Evolutionary conservation across 306 rosid species (phyloP).

Genomic region (Comarum palustre): DNA sequence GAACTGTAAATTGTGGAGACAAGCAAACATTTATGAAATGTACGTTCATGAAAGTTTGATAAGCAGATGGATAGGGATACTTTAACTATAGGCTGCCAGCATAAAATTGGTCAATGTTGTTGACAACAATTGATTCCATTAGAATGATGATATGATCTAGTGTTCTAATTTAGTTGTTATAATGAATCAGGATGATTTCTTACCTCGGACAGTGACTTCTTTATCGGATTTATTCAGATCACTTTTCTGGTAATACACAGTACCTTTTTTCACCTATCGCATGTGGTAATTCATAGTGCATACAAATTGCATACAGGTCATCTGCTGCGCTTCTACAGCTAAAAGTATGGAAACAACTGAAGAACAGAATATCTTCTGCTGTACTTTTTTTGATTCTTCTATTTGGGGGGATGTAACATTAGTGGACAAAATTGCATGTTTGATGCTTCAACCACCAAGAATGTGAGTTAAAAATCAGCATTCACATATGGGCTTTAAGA

Average conservation of each 20-base stretch:
- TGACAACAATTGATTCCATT: background rate
- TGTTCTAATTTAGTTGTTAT: slow-evolving; percentile 20
- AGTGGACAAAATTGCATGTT: background rate
- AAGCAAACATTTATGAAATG: background rate
- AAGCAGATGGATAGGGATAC: background rate
- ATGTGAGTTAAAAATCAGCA: background rate
- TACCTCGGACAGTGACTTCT: slow-evolving; percentile 82
- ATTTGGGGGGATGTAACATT: background rate
- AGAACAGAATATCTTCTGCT: background rate
- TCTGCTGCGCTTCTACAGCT: background rate
- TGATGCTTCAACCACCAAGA: background rate
- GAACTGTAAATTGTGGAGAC: slow-evolving; percentile 10
- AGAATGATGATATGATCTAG: slow-evolving; percentile 25
- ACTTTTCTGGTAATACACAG: slow-evolving; percentile 68
- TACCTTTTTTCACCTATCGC: slow-evolving; percentile 16
- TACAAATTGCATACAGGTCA: slow-evolving; percentile 22
- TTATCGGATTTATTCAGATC: slow-evolving; percentile 65
- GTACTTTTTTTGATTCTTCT: background rate
- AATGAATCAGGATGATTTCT: slow-evolving; percentile 80
- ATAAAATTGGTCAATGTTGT: background rate
- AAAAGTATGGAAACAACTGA: slow-evolving; percentile 8
- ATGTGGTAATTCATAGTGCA: slow-evolving; percentile 7
- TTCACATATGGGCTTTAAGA: background rate
- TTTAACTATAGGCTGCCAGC: background rate
- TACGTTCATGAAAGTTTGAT: background rate